Evolutionary conservation across 1,139 yeast genomes (phyloP).

Genomic region (Scheffersomyces parashehatae): DNA sequence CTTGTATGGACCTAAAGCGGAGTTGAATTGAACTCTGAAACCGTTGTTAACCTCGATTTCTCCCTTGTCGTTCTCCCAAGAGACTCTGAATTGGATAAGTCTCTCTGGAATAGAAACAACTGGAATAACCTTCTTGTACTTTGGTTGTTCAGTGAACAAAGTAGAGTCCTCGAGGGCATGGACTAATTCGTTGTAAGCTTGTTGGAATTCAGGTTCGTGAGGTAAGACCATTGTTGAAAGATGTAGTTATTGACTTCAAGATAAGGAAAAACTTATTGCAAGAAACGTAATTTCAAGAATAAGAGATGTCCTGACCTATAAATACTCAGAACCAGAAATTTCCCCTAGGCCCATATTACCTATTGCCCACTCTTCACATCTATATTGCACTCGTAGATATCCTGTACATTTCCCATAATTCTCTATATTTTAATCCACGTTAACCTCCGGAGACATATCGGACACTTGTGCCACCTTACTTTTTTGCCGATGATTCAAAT

Average conservation of each 20-base stretch:
- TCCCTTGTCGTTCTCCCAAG: conserved; percentile 97
- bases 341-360: too few species aligned
- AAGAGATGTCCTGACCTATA: too few species aligned
- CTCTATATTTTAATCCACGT: too few species aligned
- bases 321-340: too few species aligned
- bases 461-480: too few species aligned
- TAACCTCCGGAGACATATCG: too few species aligned
- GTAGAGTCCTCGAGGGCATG: conserved; percentile 90
- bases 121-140: conserved; percentile 84
- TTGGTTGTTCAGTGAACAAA: conserved; percentile 84
- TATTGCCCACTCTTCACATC: too few species aligned
- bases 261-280: neutral
- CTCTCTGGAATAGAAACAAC: conserved; percentile 96
- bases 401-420: too few species aligned
- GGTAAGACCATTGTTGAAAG: conserved; percentile 51
- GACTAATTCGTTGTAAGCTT: conserved; percentile 93
- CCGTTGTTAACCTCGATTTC: conserved; percentile 93
- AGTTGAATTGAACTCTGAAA: conserved; percentile 97
- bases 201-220: conserved; percentile 96
- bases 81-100: conserved; percentile 92
- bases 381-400: too few species aligned
- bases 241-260: neutral
- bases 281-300: neutral
- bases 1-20: conserved; percentile 98
- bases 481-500: too few species aligned